Percentiles rank a stretch among this genome's conserved stretches.
These are phyloP conservation scores for Metschnikowia lunata DNA, from an alignment of 805 yeast genomes.

Conservation along the genomic window DNA sequence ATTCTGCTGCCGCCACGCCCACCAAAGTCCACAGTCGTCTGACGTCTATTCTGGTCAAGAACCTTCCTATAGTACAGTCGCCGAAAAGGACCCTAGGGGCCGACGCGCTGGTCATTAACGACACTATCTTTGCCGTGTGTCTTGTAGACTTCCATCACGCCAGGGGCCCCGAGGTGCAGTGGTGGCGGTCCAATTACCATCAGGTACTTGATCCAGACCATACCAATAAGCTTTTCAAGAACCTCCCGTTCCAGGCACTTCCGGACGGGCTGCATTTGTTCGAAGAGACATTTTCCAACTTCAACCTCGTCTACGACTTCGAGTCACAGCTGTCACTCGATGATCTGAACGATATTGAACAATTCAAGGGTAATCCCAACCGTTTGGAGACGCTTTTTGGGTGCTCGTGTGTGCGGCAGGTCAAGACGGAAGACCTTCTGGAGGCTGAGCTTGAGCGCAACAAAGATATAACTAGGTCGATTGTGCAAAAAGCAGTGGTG, in stretches of 20 bases:
- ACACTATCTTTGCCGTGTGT: constrained; percentile 73
- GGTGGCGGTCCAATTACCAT: constrained; percentile 59
- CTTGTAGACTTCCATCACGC: constrained; percentile 89
- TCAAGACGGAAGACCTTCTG: constrained; percentile 56
- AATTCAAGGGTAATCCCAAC: constrained; percentile 36
- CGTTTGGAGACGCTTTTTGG: constrained; percentile 76
- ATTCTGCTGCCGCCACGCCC: constrained; percentile 2
- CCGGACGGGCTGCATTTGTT: constrained; percentile 95
- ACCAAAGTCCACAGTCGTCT: constrained; percentile 5
- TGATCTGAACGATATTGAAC: constrained; percentile 31
- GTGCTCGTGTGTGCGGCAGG: constrained; percentile 87
- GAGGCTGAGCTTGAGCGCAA: constrained; percentile 41
- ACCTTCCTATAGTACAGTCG: constrained; percentile 29
- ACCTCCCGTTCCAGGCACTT: constrained; percentile 86
- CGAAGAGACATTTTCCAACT: constrained; percentile 89
- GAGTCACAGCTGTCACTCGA: constrained; percentile 43
- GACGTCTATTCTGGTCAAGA: constrained; percentile 33
- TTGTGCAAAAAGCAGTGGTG: constrained; percentile 88
- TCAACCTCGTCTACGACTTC: constrained; percentile 74
- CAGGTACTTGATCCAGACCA: constrained; percentile 21
- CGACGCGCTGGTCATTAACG: constrained; percentile 21
- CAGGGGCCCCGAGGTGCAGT: constrained; percentile 93
- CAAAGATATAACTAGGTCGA: constrained; percentile 72
- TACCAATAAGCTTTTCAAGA: constrained; percentile 62
- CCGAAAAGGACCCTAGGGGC: constrained; percentile 24